Evolutionary conservation across 768 basidiomycete species (phyloP), one percentile per base, ranked within the genome.

Genomic region (Dendrothele bispora): DNA sequence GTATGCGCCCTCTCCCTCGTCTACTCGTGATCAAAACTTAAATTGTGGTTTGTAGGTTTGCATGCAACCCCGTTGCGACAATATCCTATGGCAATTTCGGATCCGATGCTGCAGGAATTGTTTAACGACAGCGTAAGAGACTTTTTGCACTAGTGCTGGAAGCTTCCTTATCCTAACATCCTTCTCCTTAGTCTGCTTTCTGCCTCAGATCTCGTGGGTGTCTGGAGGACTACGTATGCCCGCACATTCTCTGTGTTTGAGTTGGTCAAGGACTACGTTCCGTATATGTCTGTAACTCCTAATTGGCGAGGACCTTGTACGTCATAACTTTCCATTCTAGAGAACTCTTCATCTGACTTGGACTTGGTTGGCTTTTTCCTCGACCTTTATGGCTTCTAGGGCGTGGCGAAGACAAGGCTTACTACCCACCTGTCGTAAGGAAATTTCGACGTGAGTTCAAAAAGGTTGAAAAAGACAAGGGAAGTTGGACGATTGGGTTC

Each of bases 91-190:
- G 70, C 50, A 57, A 15, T 70, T 66, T 39, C 69, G 70, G 7
- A 58, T 66, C 22, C 63, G 71, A 27, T 67, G 66, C 40, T 74
- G 73, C 50, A 60, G 56, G 34, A 57, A 55, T 29, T 74, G 73
- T 38, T 48, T 70, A 4, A 53, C 58, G 40, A 56, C 59, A 39
- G 43, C 62, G 72, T 74, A 34, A 50, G 64, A 51, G 5, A 3
- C 8, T 38, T 11, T 39, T 15, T 17, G 41, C 22, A 45, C 22
- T n/a, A 7, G 17, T 28, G 32, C 20, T 21, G n/a, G 26, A 18
- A 18, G 12, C 5, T 15, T 37, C 14, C n/a, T 11, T 24, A 7
- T 18, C 3, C 10, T 15, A 14, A 26, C 18, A 26, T 3, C 15
- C 24, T 4, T 5, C 24, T 20, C 15, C 25, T 39, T 36, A 26